These are phyloP conservation scores for Ophiosphaerella narmari DNA, from an alignment of 2,329 filamentous ascomycete genomes.

Conservation along the genomic window DNA sequence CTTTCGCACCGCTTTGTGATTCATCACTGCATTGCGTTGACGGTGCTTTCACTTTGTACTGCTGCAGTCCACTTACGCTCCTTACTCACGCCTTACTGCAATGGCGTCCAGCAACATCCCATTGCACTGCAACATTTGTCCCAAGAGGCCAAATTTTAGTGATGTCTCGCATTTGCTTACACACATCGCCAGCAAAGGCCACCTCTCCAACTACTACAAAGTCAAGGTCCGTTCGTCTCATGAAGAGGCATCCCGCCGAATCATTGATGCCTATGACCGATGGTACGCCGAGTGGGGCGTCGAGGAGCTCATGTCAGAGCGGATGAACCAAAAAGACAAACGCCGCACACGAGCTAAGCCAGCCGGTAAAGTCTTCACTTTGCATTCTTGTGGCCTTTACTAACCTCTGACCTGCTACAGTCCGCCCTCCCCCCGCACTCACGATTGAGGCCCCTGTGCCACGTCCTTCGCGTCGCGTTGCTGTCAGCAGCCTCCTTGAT, in stretches of 20 bases:
- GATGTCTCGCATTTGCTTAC: conserved; percentile 92
- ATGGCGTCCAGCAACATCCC: conserved; percentile 59
- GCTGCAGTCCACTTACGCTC: conserved; percentile 25
- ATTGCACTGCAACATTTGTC: conserved; percentile 82
- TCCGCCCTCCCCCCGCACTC: conserved; percentile 24
- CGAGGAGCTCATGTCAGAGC: conserved; percentile 73
- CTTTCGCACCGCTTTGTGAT: conserved; percentile 39
- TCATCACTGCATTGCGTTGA: conserved; percentile 31
- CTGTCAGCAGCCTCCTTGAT: conserved; percentile 36
- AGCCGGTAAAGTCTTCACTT: conserved; percentile 29
- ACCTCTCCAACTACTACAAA: conserved; percentile 82
- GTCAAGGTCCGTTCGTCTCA: conserved; percentile 72
- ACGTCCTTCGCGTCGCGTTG: conserved; percentile 30
- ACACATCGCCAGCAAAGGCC: conserved; percentile 90
- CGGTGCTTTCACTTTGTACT: conserved; percentile 30
- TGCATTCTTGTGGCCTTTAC: conserved; percentile 9
- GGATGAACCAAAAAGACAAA: conserved; percentile 75
- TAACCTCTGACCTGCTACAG: conserved; percentile 28
- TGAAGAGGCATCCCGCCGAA: conserved; percentile 66
- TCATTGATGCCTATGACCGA: conserved; percentile 70
- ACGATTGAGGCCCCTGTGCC: conserved; percentile 32
- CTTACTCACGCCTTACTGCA: conserved; percentile 34
- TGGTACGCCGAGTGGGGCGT: conserved; percentile 80
- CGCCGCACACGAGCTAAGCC: conserved; percentile 57
- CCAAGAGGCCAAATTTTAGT: conserved; percentile 78